These are phyloP conservation scores for Eucalyptus regnans DNA, from an alignment of 345 rosid species.

Conservation along the genomic window DNA sequence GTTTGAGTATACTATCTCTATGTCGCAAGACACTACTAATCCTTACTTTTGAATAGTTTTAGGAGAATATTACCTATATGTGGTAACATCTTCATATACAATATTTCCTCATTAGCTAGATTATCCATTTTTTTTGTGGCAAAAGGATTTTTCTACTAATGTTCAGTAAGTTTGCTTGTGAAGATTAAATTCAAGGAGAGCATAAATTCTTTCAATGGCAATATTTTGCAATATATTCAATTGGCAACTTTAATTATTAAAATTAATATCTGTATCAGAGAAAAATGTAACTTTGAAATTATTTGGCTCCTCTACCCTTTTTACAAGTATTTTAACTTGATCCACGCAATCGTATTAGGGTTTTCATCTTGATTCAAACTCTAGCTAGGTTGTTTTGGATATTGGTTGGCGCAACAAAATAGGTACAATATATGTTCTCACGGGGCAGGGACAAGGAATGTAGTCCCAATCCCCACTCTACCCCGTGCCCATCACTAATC, in stretches of 20 bases:
- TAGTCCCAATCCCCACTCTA: neutral
- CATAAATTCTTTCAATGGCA: neutral
- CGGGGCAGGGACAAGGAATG: neutral
- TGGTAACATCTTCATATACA: neutral
- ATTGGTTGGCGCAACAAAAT: neutral
- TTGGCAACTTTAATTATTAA: neutral
- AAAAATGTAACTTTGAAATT: neutral
- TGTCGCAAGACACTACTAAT: neutral
- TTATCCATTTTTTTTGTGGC: neutral
- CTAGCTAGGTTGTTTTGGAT: neutral
- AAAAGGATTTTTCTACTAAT: neutral
- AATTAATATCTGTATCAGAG: neutral
- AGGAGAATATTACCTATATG: neutral
- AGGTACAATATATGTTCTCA: neutral
- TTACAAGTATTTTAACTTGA: neutral
- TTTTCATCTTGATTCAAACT: neutral
- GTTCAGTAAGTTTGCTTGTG: neutral
- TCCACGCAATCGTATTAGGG: neutral
- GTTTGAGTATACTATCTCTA: neutral
- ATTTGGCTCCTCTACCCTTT: neutral
- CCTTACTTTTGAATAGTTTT: neutral
- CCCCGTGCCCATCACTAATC: neutral
- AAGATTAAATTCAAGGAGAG: neutral
- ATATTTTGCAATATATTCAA: neutral
- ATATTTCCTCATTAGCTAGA: neutral